Evolutionary conservation across 768 basidiomycete genomes (phyloP).

Genomic region (Podaxis pistillaris): DNA sequence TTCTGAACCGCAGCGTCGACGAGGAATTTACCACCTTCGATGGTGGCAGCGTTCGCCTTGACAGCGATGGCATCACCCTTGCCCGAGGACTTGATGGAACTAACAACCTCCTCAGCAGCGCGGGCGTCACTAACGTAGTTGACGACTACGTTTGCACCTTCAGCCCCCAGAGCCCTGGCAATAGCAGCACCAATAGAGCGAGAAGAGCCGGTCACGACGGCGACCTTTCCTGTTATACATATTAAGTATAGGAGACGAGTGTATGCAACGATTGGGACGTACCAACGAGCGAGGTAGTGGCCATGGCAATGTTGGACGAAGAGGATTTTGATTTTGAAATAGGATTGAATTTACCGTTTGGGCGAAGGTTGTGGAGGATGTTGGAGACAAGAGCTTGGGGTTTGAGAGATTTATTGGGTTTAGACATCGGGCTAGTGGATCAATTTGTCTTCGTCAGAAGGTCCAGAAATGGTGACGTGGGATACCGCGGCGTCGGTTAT

Average conservation of each 20-base stretch:
- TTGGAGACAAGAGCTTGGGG: slow-evolving; percentile 15
- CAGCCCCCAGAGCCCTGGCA: slow-evolving; percentile 48
- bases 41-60: slow-evolving; percentile 49
- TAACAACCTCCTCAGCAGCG: slow-evolving; percentile 47
- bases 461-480: slow-evolving; percentile 9
- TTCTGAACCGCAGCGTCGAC: slow-evolving; percentile 46
- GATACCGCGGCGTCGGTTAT: slow-evolving; percentile 9
- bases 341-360: slow-evolving; percentile 3
- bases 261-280: neutral
- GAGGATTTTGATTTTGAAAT: slow-evolving; percentile 8
- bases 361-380: slow-evolving; percentile 16
- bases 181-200: slow-evolving; percentile 59
- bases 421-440: slow-evolving; percentile 8
- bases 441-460: neutral
- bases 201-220: slow-evolving; percentile 62
- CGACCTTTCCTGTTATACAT: slow-evolving; percentile 40
- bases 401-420: slow-evolving; percentile 13
- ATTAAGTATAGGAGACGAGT: neutral
- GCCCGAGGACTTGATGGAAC: slow-evolving; percentile 41
- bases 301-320: slow-evolving; percentile 1
- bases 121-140: slow-evolving; percentile 46
- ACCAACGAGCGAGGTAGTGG: slow-evolving; percentile 14
- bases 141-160: slow-evolving; percentile 58
- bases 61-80: slow-evolving; percentile 48
- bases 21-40: slow-evolving; percentile 45